These are phyloP conservation scores for Cyberlindnera samutprakarnensis DNA, from an alignment of 805 yeast species.

Conservation along the genomic window DNA sequence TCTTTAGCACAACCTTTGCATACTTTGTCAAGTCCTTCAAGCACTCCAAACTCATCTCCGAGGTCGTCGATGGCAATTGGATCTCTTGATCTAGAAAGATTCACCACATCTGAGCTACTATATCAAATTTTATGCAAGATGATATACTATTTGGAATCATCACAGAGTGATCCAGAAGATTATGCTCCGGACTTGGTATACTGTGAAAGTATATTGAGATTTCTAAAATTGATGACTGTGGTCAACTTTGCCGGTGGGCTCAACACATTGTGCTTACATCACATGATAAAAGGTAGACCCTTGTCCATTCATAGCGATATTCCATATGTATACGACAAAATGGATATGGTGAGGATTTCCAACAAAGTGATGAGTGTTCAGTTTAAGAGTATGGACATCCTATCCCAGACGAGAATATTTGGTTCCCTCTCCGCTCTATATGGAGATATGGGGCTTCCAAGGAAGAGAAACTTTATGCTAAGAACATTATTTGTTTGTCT, in stretches of 20 bases:
- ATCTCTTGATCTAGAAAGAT: constrained; percentile 13
- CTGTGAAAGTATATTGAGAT: constrained; percentile 63
- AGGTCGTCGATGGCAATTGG: constrained; percentile 30
- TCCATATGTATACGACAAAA: constrained; percentile 22
- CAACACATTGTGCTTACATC: constrained; percentile 32
- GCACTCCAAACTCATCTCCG: constrained; percentile 36
- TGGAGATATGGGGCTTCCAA: constrained; percentile 45
- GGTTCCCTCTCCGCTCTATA: constrained; percentile 60
- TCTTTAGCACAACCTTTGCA: constrained; percentile 12
- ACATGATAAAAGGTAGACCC: constrained; percentile 35
- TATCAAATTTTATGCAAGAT: constrained; percentile 31
- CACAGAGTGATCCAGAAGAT: constrained; percentile 57
- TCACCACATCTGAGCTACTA: constrained; percentile 29
- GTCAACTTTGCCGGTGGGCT: constrained; percentile 44
- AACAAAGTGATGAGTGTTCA: constrained; percentile 38
- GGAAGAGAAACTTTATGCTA: constrained; percentile 67
- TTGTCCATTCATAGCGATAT: constrained; percentile 7
- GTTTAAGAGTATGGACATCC: constrained; percentile 35
- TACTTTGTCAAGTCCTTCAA: constrained; percentile 7
- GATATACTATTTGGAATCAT: constrained; percentile 38
- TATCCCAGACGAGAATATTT: constrained; percentile 55
- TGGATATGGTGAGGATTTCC: constrained; percentile 43
- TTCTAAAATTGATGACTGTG: constrained; percentile 50
- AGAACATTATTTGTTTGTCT: constrained; percentile 54
- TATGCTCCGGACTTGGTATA: constrained; percentile 76